A percentile compares a stretch with the other conserved stretches of the same genome.
phyloP scores from a whole-genome alignment of 257 asterid genomes.

The Solanum megistacrolobum region DNA sequence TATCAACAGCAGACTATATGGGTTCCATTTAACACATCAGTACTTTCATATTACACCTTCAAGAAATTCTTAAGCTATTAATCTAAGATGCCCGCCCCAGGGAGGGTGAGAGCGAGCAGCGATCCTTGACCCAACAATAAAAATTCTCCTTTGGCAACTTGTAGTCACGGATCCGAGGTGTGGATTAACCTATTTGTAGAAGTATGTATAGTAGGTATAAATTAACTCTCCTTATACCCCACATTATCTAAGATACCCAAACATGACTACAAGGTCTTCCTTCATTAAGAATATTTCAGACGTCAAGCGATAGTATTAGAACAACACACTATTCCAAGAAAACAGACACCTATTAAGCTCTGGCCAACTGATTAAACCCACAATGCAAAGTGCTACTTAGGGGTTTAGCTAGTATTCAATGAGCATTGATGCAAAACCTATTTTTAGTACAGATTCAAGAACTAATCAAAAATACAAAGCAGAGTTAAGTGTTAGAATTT shows the following conservation, averaged over 20 bases:
- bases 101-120: not conserved
- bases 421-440: not conserved
- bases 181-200: not conserved
- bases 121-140: not conserved
- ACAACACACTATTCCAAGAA: not conserved
- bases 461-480: not conserved
- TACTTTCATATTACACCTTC: constrained; percentile 21
- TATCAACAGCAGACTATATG: not conserved
- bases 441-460: not conserved
- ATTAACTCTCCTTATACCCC: not conserved
- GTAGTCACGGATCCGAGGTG: not conserved
- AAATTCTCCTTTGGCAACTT: not conserved
- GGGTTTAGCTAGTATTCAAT: not conserved
- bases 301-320: not conserved
- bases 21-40: not conserved
- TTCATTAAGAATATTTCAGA: not conserved
- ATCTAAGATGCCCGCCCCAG: not conserved
- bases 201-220: not conserved
- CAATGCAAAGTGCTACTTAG: not conserved
- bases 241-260: not conserved
- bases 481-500: not conserved
- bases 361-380: not conserved
- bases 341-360: not conserved
- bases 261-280: not conserved
- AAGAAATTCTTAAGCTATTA: not conserved